phyloP scores from a whole-genome alignment of 352 stramenopile species.

The Peronospora farinosa region DNA sequence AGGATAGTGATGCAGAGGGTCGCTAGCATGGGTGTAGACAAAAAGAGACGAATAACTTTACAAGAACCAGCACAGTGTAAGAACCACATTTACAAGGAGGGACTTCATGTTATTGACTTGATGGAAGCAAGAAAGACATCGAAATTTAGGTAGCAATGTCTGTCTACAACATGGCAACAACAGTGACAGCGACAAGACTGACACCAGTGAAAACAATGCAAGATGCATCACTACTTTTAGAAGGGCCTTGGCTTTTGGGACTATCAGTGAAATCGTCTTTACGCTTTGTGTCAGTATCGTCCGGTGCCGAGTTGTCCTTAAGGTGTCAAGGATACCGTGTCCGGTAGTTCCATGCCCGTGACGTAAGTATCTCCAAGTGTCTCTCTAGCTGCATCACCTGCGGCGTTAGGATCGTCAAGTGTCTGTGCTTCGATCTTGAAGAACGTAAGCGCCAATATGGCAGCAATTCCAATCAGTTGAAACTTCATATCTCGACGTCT shows the following conservation, averaged over 20 bases:
- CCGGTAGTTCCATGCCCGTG: conserved; percentile 18
- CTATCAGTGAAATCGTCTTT: background rate
- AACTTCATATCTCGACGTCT: conserved; percentile 18
- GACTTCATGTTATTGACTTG: conserved; percentile 9
- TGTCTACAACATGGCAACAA: conserved; percentile 23
- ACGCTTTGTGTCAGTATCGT: no score
- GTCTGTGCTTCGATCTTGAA: no score
- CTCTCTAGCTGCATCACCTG: no score
- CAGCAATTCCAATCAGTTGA: conserved; percentile 15
- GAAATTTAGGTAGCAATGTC: conserved; percentile 8
- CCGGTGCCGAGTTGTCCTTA: no score
- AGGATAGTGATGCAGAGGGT: background rate
- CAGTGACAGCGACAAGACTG: conserved; percentile 23
- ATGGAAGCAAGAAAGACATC: background rate
- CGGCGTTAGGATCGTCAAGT: no score
- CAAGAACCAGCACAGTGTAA: no score
- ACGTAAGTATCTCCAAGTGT: conserved; percentile 38
- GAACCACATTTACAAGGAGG: conserved; percentile 13
- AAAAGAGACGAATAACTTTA: background rate
- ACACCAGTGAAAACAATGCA: conserved; percentile 14
- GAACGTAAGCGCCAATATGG: background rate
- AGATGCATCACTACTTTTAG: conserved; percentile 15
- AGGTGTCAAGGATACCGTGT: conserved; percentile 17
- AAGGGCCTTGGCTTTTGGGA: background rate
- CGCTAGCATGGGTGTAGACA: background rate